These are phyloP conservation scores for Flaveria bidentis DNA, from an alignment of 129 eudicot species.

Conservation along the genomic window DNA sequence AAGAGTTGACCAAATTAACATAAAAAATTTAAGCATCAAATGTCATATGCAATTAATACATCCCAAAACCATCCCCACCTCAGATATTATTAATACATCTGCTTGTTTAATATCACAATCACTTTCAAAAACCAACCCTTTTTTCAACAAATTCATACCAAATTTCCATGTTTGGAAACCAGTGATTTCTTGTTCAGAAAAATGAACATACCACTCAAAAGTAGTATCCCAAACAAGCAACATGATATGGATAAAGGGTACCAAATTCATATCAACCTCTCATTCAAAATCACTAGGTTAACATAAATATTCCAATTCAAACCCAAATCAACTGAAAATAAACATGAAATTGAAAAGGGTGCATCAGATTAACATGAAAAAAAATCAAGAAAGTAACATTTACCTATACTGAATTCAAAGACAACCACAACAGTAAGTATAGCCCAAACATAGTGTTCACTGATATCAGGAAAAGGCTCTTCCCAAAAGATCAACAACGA, in stretches of 20 bases:
- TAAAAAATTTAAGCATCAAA: conserved; percentile 1
- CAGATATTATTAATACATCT: conserved; percentile 11
- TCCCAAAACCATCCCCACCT: conserved; percentile 8
- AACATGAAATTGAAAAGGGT: neutral
- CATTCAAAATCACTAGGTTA: neutral
- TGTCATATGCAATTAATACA: neutral
- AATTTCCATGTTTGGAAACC: neutral
- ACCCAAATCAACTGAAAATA: neutral
- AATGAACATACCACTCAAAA: neutral
- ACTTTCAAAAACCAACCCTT: neutral
- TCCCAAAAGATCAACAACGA: conserved; percentile 59
- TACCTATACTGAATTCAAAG: conserved; percentile 76
- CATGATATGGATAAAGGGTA: neutral
- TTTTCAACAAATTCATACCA: conserved; percentile 8
- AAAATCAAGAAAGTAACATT: neutral
- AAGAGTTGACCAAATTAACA: neutral
- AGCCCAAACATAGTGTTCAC: conserved; percentile 66
- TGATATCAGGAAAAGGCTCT: conserved; percentile 53
- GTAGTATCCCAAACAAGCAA: conserved; percentile 13
- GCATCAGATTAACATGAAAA: neutral
- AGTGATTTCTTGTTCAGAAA: neutral
- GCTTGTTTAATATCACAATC: neutral
- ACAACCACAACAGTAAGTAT: conserved; percentile 73
- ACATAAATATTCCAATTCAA: neutral
- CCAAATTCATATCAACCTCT: neutral